A percentile compares a stretch with the other conserved stretches of the same genome.
phyloP scores from a whole-genome alignment of 2,329 filamentous ascomycete species.

The Diplodia corticola region DNA sequence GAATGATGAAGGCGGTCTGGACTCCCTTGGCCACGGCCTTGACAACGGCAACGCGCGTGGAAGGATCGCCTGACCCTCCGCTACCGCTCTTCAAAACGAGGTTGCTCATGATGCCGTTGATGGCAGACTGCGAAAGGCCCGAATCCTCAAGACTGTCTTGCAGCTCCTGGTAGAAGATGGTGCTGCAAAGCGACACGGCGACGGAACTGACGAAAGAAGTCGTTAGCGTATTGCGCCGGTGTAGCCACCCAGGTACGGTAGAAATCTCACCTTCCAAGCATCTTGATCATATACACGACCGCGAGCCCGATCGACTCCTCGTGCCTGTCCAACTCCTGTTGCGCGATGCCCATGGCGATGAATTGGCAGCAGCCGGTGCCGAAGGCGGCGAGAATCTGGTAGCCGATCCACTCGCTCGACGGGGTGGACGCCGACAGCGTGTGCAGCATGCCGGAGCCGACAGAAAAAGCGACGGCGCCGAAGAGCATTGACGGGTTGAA shows the following conservation, averaged over 20 bases:
- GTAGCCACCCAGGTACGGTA: too few relatives aligned
- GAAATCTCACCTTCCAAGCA: background rate
- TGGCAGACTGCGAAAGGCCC: background rate
- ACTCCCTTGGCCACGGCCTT: background rate
- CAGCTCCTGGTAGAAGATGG: background rate
- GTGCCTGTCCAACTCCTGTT: background rate
- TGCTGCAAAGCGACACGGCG: background rate
- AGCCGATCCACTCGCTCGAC: background rate
- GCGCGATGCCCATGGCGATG: slow-evolving; percentile 6
- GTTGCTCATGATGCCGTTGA: background rate
- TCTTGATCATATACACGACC: slow-evolving; percentile 5
- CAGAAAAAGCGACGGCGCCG: background rate
- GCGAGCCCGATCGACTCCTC: slow-evolving; percentile 1
- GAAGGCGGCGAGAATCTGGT: background rate
- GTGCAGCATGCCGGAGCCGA: background rate
- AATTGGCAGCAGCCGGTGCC: slow-evolving; percentile 1
- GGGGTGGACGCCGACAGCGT: background rate
- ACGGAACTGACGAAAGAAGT: background rate
- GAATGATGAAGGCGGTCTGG: background rate
- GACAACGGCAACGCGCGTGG: background rate
- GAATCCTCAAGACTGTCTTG: background rate
- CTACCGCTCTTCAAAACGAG: background rate
- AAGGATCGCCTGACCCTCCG: background rate
- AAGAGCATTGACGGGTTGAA: slow-evolving; percentile 2
- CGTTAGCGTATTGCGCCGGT: too few relatives aligned